These are phyloP conservation scores for Claviceps digitariae DNA, from an alignment of 2,329 filamentous ascomycete species.

Conservation along the genomic window DNA sequence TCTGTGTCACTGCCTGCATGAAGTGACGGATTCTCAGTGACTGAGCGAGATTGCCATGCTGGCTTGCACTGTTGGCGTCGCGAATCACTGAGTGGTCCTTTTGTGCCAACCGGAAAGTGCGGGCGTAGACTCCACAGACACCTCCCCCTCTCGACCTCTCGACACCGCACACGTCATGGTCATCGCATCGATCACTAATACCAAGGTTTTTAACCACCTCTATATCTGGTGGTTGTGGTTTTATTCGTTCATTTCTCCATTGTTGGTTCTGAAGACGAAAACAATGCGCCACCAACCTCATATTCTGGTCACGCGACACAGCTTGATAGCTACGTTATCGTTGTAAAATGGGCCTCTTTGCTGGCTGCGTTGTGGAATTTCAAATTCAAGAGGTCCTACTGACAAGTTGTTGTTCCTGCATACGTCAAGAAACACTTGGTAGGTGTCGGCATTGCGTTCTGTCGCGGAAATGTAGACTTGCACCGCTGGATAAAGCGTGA, in stretches of 20 bases:
- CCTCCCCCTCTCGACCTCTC: background rate
- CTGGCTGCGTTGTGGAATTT: slow-evolving; percentile 20
- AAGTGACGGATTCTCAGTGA: background rate
- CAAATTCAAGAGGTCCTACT: slow-evolving; percentile 30
- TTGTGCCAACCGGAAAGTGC: background rate
- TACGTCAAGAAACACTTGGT: slow-evolving; percentile 45
- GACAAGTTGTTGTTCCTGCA: slow-evolving; percentile 36
- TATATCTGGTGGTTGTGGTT: background rate
- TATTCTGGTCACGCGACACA: slow-evolving; percentile 23
- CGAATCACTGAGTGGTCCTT: background rate
- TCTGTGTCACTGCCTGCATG: background rate
- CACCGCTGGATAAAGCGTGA: slow-evolving; percentile 39
- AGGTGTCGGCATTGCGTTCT: slow-evolving; percentile 57
- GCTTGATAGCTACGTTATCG: slow-evolving; percentile 43
- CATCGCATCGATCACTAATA: background rate
- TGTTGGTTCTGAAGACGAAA: background rate
- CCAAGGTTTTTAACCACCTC: background rate
- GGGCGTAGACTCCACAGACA: too few species aligned
- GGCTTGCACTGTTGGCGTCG: background rate
- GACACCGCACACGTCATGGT: background rate
- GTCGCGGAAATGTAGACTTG: slow-evolving; percentile 56
- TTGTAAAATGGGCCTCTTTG: slow-evolving; percentile 54
- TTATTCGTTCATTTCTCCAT: background rate
- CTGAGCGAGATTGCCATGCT: background rate
- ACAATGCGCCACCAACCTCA: background rate